phyloP scores from a whole-genome alignment of 352 stramenopile species.

The Hyaloperonospora brassicae region DNA sequence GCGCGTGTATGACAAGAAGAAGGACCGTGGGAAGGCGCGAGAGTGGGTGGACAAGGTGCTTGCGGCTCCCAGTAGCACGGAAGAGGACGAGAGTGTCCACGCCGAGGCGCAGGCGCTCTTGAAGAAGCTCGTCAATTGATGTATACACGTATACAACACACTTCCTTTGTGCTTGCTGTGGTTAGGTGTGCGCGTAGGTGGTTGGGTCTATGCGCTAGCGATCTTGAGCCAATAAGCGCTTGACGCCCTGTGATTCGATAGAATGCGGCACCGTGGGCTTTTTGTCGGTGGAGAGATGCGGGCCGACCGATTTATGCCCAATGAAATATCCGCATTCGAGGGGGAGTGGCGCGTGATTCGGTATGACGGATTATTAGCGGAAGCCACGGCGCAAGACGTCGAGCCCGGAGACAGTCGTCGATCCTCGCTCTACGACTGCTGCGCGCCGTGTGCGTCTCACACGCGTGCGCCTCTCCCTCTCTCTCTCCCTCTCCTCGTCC shows the following conservation, averaged over 20 bases:
- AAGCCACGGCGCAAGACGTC: constrained; percentile 23
- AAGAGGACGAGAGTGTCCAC: constrained; percentile 67
- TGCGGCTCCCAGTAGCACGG: constrained; percentile 38
- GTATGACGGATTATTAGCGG: constrained; percentile 31
- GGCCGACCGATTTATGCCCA: constrained; percentile 8
- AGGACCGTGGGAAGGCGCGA: constrained; percentile 50
- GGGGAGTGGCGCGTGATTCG: constrained; percentile 13
- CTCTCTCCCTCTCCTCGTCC: constrained; percentile 1
- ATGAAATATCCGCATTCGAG: constrained; percentile 6
- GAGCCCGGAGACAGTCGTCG: constrained; percentile 4
- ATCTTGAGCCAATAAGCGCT: constrained; percentile 11
- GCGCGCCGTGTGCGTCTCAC: constrained; percentile 4
- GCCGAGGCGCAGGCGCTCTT: constrained; percentile 60
- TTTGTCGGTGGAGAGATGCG: not conserved
- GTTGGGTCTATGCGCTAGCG: constrained; percentile 5
- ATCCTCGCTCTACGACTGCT: constrained; percentile 9
- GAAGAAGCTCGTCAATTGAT: constrained; percentile 36
- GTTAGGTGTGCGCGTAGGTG: not conserved
- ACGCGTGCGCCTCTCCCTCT: constrained; percentile 1
- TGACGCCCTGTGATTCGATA: constrained; percentile 3
- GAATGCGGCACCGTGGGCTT: not conserved
- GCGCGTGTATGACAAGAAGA: constrained; percentile 78
- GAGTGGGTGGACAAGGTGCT: constrained; percentile 67
- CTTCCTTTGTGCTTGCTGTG: too few species aligned
- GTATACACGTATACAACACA: too few species aligned